Evolutionary conservation across 495 filamentous ascomycete species (phyloP), one percentile per base, ranked within the genome.

Genomic region (Hyaloscypha hepaticicola): DNA sequence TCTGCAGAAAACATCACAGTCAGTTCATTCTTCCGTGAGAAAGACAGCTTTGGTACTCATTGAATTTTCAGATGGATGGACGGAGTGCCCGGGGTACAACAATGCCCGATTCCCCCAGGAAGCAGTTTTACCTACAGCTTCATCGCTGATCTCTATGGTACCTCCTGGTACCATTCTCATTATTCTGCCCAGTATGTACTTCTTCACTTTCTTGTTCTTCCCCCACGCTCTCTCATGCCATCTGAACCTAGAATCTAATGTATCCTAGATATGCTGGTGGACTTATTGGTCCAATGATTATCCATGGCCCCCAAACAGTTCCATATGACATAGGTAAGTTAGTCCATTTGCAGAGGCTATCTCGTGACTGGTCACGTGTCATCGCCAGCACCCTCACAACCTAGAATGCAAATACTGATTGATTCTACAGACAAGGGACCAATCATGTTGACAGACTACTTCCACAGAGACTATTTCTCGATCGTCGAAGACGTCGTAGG

Each of bases 121-220:
- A 66, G 73, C 1, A 68, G 63, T 16, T 70, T 75, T 48, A 85
- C 80, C 0, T 88, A 88, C 69, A 77, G 63, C 25, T 88, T 82
- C 63, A 66, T 72, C 7, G 82, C 77, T 0, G 76, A 72, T 5
- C 78, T 72, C 21, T 88, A 89, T 66, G 88, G 87, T 0, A 83
- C 82, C 0, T 74, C 79, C 5, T 90, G 85, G 86, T 89, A 88
- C 58, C 87, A 88, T 68, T 79, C 76, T 41, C 87, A 89, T 69
- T 87, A 82, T 67, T 79, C 78, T 14, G 73, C 82, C 16, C 86
- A 89, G 66, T 50, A 45, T 11, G 38, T 33, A 12, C 7, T 33
- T 33, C 7, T n/a, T 12, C 31, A 33, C 12, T 12, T 33, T 33
- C 6, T 33, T 33, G 6, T 12, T 12, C 6, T 33, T 33, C 12